Conservation (phyloP, 2,329 filamentous ascomycete genomes). For the Dothideomycetes sp. region DNA sequence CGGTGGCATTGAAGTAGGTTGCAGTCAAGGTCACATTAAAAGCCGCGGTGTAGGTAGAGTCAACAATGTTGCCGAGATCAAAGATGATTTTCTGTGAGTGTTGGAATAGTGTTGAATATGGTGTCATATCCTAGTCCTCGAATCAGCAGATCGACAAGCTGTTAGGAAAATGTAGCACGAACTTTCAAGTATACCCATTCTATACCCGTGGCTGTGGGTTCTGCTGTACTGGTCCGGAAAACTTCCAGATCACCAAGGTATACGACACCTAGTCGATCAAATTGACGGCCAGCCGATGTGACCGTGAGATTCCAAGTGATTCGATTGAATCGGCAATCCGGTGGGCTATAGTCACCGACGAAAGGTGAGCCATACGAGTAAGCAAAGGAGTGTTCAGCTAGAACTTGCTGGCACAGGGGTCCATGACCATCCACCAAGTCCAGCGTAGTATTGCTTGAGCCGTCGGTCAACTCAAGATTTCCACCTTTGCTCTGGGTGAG, state of each 20-base stretch:
- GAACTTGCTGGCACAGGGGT: slow-evolving; percentile 39
- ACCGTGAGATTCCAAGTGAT: slow-evolving; percentile 69
- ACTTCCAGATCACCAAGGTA: slow-evolving; percentile 69
- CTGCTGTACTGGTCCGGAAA: slow-evolving; percentile 74
- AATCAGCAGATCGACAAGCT: too few relatives aligned
- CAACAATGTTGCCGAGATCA: slow-evolving; percentile 64
- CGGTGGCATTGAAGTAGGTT: slow-evolving; percentile 51
- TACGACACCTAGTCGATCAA: slow-evolving; percentile 64
- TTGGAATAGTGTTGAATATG: slow-evolving; percentile 58
- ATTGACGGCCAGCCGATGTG: slow-evolving; percentile 60
- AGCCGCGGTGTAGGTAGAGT: slow-evolving; percentile 58
- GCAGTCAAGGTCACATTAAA: slow-evolving; percentile 68
- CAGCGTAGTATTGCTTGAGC: slow-evolving; percentile 16
- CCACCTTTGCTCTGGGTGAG: slow-evolving; percentile 31
- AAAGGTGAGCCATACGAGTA: slow-evolving; percentile 65
- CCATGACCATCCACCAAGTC: slow-evolving; percentile 14
- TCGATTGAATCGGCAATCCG: slow-evolving; percentile 58
- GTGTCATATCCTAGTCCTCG: slow-evolving; percentile 62
- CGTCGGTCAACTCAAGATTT: slow-evolving; percentile 28
- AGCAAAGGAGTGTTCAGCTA: slow-evolving; percentile 63
- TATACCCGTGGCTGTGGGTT: slow-evolving; percentile 62
- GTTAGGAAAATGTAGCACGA: neutral
- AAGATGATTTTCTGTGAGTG: slow-evolving; percentile 65
- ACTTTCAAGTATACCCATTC: slow-evolving; percentile 62
- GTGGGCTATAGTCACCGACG: slow-evolving; percentile 59